Conservation (phyloP, 1,284 basidiomycete species). For the Ustilago sp. region DNA sequence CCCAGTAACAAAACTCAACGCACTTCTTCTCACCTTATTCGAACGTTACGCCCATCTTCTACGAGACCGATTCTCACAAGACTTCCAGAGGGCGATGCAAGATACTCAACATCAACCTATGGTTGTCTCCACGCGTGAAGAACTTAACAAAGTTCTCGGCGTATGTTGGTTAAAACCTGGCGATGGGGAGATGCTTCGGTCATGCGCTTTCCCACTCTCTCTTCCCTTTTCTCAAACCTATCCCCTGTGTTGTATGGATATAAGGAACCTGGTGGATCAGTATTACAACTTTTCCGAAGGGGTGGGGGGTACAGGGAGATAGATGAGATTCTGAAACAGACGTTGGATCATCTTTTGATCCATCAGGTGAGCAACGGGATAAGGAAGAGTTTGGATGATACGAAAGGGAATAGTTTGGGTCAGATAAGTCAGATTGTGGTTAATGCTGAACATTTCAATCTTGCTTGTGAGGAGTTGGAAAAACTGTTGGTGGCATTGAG, state of each 20-base stretch:
- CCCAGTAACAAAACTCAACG: constrained; percentile 83
- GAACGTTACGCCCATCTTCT: constrained; percentile 88
- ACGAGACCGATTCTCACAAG: constrained; percentile 82
- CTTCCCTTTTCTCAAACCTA: constrained; percentile 97
- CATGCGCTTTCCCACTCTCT: constrained; percentile 76
- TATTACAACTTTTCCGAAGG: constrained; percentile 98
- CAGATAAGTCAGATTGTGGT: constrained; percentile 95
- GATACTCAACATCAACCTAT: constrained; percentile 94
- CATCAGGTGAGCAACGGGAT: constrained; percentile 85
- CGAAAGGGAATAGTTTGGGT: constrained; percentile 76
- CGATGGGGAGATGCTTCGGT: constrained; percentile 46
- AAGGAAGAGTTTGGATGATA: constrained; percentile 77
- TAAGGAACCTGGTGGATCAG: constrained; percentile 90
- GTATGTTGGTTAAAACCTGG: constrained; percentile 83
- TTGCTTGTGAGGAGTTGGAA: constrained; percentile 86
- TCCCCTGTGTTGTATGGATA: constrained; percentile 94
- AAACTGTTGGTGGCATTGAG: constrained; percentile 78
- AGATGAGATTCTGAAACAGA: constrained; percentile 91
- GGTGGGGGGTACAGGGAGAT: constrained; percentile 91
- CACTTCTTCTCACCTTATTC: constrained; percentile 86
- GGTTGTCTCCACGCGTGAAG: constrained; percentile 79
- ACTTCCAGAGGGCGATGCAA: constrained; percentile 73
- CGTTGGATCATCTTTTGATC: constrained; percentile 85
- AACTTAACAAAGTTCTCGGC: constrained; percentile 81
- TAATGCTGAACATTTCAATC: constrained; percentile 91